Conservation (phyloP, 495 filamentous ascomycete genomes). For the Aspergillus ostianus region DNA sequence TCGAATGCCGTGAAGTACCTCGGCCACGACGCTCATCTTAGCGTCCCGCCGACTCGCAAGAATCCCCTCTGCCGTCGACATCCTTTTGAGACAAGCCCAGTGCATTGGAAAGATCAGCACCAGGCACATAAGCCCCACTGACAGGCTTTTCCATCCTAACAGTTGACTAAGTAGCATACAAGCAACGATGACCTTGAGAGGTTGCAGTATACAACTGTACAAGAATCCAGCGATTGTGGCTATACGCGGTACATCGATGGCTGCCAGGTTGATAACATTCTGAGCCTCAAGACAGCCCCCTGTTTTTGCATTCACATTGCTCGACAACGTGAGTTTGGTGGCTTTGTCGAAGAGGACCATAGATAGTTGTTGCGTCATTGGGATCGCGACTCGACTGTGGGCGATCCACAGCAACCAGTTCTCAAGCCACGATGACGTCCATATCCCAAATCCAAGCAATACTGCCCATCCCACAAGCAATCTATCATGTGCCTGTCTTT, state of each 20-base stretch:
- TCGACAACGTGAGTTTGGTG: background rate
- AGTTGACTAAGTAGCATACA: conserved; percentile 58
- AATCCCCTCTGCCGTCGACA: conserved; percentile 55
- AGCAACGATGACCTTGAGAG: conserved; percentile 54
- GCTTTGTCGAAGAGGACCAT: background rate
- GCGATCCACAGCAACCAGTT: conserved; percentile 13
- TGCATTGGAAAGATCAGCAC: conserved; percentile 60
- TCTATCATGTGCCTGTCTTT: background rate
- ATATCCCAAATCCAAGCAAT: conserved; percentile 1
- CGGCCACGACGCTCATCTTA: conserved; percentile 67
- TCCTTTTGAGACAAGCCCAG: conserved; percentile 58
- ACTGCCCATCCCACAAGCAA: conserved; percentile 1
- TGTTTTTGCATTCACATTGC: background rate
- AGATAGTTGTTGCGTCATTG: conserved; percentile 6
- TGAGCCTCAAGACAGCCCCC: conserved; percentile 35
- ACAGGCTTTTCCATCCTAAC: conserved; percentile 62
- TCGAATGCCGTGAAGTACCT: conserved; percentile 69
- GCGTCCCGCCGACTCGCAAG: conserved; percentile 68
- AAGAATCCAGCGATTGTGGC: conserved; percentile 58
- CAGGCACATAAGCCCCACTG: conserved; percentile 59
- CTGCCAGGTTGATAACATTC: conserved; percentile 66
- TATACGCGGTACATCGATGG: conserved; percentile 65
- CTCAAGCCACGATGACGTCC: conserved; percentile 7
- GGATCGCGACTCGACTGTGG: conserved; percentile 2
- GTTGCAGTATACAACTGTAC: conserved; percentile 44